Percentiles rank a stretch among this genome's conserved stretches.
phyloP scores from a whole-genome alignment of 129 eudicot genomes.

The Lonicera japonica region DNA sequence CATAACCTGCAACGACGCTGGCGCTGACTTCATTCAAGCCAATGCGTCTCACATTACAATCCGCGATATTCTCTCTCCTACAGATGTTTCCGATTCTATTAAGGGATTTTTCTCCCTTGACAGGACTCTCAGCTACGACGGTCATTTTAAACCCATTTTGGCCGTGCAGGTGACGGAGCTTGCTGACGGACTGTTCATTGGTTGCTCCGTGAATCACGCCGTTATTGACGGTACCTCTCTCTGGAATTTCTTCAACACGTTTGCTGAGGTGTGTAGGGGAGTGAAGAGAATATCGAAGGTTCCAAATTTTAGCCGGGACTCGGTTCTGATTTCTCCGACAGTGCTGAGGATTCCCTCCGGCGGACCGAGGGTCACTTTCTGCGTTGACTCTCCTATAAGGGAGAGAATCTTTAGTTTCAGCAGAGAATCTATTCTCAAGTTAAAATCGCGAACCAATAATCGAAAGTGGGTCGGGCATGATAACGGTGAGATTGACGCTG shows the following conservation, averaged over 20 bases:
- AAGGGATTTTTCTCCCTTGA: slow-evolving; percentile 58
- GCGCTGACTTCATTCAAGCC: slow-evolving; percentile 61
- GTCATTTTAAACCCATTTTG: slow-evolving; percentile 60
- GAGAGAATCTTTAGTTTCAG: slow-evolving; percentile 72
- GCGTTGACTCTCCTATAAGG: slow-evolving; percentile 42
- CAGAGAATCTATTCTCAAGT: slow-evolving; percentile 49
- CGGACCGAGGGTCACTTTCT: slow-evolving; percentile 60
- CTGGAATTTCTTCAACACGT: slow-evolving; percentile 81
- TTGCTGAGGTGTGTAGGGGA: slow-evolving; percentile 57
- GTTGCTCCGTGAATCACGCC: slow-evolving; percentile 73
- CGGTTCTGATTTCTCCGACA: slow-evolving; percentile 51
- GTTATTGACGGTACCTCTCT: slow-evolving; percentile 78
- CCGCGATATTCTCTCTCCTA: slow-evolving; percentile 19
- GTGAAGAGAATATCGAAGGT: slow-evolving; percentile 23
- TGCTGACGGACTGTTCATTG: slow-evolving; percentile 61
- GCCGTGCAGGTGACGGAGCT: slow-evolving; percentile 82
- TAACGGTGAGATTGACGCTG: slow-evolving; percentile 37
- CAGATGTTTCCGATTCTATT: slow-evolving; percentile 43
- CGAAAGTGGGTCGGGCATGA: slow-evolving; percentile 6
- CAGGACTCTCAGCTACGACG: slow-evolving; percentile 51
- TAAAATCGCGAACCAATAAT: slow-evolving; percentile 45
- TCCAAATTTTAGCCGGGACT: slow-evolving; percentile 53
- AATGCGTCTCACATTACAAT: slow-evolving; percentile 26
- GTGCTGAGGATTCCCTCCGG: slow-evolving; percentile 47
- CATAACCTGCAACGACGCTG: slow-evolving; percentile 68